These are phyloP conservation scores for Madurella mycetomatis DNA, from an alignment of 2,329 filamentous ascomycete genomes.

Conservation along the genomic window DNA sequence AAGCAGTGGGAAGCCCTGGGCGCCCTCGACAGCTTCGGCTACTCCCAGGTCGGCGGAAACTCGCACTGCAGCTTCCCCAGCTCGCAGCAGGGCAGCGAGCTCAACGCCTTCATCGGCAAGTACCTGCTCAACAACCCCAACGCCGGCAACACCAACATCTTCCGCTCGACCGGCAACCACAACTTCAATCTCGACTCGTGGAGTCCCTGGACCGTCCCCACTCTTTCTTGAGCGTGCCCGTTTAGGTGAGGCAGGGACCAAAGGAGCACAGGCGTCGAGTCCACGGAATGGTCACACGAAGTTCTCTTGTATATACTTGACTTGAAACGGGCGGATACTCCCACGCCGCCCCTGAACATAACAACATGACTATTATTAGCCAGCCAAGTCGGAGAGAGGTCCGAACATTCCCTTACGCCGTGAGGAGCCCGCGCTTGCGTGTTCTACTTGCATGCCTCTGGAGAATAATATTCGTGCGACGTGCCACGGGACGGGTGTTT, in stretches of 20 bases:
- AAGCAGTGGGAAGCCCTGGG: constrained; percentile 46
- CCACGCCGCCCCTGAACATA: too few relatives aligned
- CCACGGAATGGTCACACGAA: too few relatives aligned
- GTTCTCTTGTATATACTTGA: not conserved
- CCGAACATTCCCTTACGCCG: not conserved
- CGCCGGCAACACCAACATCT: constrained; percentile 20
- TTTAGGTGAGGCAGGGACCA: not conserved
- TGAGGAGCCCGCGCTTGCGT: not conserved
- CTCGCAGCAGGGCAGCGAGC: constrained; percentile 36
- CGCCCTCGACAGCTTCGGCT: constrained; percentile 45
- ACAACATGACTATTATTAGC: not conserved
- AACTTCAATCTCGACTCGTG: constrained; percentile 23
- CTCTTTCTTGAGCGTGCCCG: constrained; percentile 3
- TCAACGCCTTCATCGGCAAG: constrained; percentile 47
- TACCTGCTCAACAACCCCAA: constrained; percentile 36
- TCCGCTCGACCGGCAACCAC: constrained; percentile 18
- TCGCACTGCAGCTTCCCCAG: constrained; percentile 48
- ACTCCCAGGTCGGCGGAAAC: constrained; percentile 44
- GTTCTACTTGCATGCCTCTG: too few relatives aligned
- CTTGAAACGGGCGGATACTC: not conserved
- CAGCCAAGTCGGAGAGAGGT: not conserved
- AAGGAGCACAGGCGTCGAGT: not conserved
- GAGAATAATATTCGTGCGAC: too few relatives aligned
- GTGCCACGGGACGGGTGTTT: too few relatives aligned
- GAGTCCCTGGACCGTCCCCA: constrained; percentile 24